Percentiles rank a stretch among this genome's conserved stretches.
Conservation (phyloP, 441 rosid species). For the Adansonia madagascariensis region DNA sequence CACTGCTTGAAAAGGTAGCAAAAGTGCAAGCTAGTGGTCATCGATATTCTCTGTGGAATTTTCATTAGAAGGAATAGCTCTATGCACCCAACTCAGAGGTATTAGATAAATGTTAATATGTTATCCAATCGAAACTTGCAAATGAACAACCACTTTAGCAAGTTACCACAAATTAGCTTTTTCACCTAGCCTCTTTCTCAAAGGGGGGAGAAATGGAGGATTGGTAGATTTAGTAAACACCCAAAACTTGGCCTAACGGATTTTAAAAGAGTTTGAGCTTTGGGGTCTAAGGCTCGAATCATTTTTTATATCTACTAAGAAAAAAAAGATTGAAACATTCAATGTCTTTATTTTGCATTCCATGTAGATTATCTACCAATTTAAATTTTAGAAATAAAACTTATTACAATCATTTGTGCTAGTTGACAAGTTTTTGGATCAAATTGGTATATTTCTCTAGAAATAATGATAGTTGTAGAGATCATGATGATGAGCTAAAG, state of each 20-base stretch:
- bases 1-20: no score
- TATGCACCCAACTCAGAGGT: no score
- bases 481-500: conserved; percentile 34
- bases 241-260: not conserved
- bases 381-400: not conserved
- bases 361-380: not conserved
- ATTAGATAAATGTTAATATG: no score
- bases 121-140: no score
- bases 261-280: not conserved
- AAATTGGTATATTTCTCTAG: conserved; percentile 77
- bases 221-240: not conserved
- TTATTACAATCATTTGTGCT: not conserved
- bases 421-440: conserved; percentile 66
- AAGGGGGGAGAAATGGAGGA: no score
- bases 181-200: no score
- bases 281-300: not conserved
- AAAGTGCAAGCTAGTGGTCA: no score
- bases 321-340: not conserved
- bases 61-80: no score
- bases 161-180: no score
- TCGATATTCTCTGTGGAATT: no score
- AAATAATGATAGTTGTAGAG: conserved; percentile 30
- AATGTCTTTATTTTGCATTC: conserved; percentile 10
- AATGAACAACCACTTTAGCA: no score
- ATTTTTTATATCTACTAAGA: not conserved